Evolutionary conservation across 2,329 filamentous ascomycete species (phyloP), one percentile per base, ranked within the genome.

Genomic region (Madurella mycetomatis): DNA sequence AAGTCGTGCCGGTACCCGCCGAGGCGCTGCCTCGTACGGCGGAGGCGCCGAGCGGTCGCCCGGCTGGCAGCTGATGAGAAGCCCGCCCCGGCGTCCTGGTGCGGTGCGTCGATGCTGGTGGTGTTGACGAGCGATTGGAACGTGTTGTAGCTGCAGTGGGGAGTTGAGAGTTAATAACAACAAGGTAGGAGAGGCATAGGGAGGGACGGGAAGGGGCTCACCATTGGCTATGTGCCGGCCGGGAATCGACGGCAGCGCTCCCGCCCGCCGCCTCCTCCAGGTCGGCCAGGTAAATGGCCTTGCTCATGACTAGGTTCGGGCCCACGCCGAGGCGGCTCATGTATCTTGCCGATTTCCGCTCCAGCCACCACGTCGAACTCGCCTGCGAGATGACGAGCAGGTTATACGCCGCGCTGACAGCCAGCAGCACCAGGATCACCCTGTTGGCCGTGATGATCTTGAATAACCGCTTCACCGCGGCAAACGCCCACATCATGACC

Each of bases 1-100:
- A 99, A 76, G 66, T 97, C 91, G 69, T 99, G 90, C 2, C 94
- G 81, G 68, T 96, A 94, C 2, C 83, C 77, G 1, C 88, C 92
- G 0, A 99, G 81, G 19, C 86, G 82, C 70, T 95, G 88, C 9
- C 92, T 82, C n/a, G 90, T 90, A 40, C 86, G 83, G 47, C 88
- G 83, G 32, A 97, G 78, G 17, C 88, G 82, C 13, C 79, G 79
- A 1, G 84, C 81, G 8, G 81, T 79, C 9, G 79, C 73, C 50
- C 75, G 75, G 64, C 79, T 82, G 13, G 74, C 68, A 9, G 74
- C 68, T 43, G 77, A 75, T 8, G 73, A 68, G 44, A 83, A 70
- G 7, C 71, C 64, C 4, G 74, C 66, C 0, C 78, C 79, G 1
- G 80, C 77, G 25, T 79, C 74, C 40, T 83, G 75, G 66, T 76